phyloP scores from a whole-genome alignment of 129 eudicot species.

The Cynara cardunculus region DNA sequence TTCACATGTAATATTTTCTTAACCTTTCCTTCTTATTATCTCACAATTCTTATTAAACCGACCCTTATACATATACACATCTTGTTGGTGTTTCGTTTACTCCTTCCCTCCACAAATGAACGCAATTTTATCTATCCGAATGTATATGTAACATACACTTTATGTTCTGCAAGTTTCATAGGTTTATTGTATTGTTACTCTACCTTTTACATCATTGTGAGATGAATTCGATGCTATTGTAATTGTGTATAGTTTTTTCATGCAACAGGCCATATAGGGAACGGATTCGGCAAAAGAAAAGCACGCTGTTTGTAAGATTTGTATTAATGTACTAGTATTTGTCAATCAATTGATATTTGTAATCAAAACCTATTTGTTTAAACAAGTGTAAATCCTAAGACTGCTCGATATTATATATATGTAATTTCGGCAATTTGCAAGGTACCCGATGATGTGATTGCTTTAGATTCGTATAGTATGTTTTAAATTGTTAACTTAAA shows the following conservation, averaged over 20 bases:
- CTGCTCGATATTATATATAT: not conserved
- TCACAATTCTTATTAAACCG: no score
- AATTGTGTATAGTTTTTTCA: not conserved
- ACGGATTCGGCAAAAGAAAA: not conserved
- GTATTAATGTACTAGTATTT: not conserved
- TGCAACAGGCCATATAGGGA: slow-evolving; percentile 1
- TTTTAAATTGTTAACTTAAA: not conserved
- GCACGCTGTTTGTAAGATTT: not conserved
- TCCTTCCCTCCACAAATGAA: no score
- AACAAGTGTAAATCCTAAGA: not conserved
- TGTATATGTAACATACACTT: no score
- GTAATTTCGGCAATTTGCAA: not conserved
- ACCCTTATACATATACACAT: no score
- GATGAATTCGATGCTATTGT: not conserved
- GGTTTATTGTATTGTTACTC: no score
- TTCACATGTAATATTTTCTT: no score
- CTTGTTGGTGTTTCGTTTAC: no score
- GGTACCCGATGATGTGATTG: not conserved
- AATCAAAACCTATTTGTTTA: not conserved
- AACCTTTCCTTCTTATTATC: no score
- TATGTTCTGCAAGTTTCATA: no score
- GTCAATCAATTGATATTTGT: not conserved
- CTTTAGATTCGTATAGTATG: not conserved
- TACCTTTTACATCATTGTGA: not conserved
- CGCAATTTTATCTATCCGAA: no score